Conservation (phyloP, 2,329 filamentous ascomycete genomes). For the Diaporthe sp. region DNA sequence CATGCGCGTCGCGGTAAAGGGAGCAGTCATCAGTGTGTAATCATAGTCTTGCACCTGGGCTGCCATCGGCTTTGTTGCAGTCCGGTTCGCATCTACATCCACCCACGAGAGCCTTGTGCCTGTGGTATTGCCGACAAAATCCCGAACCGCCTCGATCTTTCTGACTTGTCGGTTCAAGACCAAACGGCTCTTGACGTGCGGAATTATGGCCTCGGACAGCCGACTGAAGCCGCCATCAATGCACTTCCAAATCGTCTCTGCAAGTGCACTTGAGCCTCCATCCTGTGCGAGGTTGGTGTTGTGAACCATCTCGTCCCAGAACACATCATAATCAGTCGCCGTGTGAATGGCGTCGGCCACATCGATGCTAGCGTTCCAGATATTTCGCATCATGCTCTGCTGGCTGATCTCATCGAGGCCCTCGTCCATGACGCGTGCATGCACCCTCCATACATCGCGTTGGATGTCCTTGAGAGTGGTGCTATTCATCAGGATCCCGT, state of each 20-base stretch:
- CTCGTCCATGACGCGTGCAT: not conserved
- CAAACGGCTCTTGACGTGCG: constrained; percentile 66
- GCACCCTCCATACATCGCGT: not conserved
- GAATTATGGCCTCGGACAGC: constrained; percentile 73
- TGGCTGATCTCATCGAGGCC: not conserved
- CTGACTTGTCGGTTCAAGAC: not conserved
- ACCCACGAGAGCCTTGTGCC: not conserved
- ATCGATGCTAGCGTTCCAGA: not conserved
- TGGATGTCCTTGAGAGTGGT: not conserved
- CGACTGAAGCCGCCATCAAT: constrained; percentile 71
- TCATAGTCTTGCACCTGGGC: constrained; percentile 73
- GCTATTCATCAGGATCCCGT: not conserved
- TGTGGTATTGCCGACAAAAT: not conserved
- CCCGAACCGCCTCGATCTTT: constrained; percentile 65
- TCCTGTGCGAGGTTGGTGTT: constrained; percentile 65
- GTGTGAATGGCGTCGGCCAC: not conserved
- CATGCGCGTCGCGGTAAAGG: constrained; percentile 74
- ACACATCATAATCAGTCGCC: constrained; percentile 59
- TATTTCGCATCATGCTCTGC: not conserved
- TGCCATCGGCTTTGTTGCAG: constrained; percentile 64
- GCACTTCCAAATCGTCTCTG: constrained; percentile 69
- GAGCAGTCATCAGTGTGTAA: constrained; percentile 74
- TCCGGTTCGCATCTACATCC: constrained; percentile 46
- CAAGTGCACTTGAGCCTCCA: constrained; percentile 71
- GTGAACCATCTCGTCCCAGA: constrained; percentile 56